Evolutionary conservation across 2,329 filamentous ascomycete species (phyloP).

Genomic region (Epichloe bromicola): DNA sequence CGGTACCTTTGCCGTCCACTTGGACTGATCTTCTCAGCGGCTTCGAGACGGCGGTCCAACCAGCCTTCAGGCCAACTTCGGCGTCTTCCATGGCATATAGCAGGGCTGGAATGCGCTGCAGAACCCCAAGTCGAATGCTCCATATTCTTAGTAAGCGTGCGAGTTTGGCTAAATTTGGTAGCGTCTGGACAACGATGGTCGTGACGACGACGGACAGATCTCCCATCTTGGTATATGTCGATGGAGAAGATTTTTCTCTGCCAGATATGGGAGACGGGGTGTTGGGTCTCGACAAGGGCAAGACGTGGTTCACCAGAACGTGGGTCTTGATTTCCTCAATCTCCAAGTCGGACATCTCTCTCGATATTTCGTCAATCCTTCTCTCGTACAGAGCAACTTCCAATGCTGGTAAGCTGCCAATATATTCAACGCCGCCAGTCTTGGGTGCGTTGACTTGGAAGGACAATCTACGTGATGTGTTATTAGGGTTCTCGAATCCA

Average conservation of each 20-base stretch:
- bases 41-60: slow-evolving; percentile 47
- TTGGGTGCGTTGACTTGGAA: slow-evolving; percentile 12
- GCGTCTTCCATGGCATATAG: slow-evolving; percentile 53
- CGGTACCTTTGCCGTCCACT: slow-evolving; percentile 8
- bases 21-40: slow-evolving; percentile 10
- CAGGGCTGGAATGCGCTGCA: slow-evolving; percentile 60
- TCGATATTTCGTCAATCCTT: slow-evolving; percentile 60
- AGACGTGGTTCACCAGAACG: slow-evolving; percentile 68
- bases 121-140: slow-evolving; percentile 61
- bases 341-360: slow-evolving; percentile 55
- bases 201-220: slow-evolving; percentile 86
- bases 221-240: slow-evolving; percentile 59
- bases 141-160: slow-evolving; percentile 63
- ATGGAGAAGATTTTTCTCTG: slow-evolving; percentile 26
- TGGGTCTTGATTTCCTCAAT: slow-evolving; percentile 83
- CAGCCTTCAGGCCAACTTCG: slow-evolving; percentile 50
- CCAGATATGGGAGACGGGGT: slow-evolving; percentile 22
- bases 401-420: slow-evolving; percentile 55
- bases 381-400: slow-evolving; percentile 57
- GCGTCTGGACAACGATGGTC: slow-evolving; percentile 75
- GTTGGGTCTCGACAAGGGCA: slow-evolving; percentile 32
- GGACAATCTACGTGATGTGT: slow-evolving; percentile 27
- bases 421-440: slow-evolving; percentile 31
- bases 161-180: slow-evolving; percentile 68
- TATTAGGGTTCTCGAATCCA: slow-evolving; percentile 39